Conservation (phyloP, 345 rosid species). For the Linum trigynum region DNA sequence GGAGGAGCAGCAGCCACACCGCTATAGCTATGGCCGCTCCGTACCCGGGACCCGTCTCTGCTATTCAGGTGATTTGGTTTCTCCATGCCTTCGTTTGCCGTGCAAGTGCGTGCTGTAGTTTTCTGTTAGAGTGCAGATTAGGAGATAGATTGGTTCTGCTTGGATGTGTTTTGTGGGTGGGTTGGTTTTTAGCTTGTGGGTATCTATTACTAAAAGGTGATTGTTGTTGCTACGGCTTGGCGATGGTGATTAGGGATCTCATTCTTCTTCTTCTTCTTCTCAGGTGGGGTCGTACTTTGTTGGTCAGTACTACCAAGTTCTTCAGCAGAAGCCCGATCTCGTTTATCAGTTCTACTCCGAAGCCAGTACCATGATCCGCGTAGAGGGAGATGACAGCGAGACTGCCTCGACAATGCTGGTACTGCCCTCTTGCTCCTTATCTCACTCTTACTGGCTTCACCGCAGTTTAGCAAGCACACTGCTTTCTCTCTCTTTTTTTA, state of each 20-base stretch:
- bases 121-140: too few species aligned
- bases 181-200: not conserved
- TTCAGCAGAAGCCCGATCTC: constrained; percentile 74
- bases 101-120: too few species aligned
- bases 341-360: constrained; percentile 83
- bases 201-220: not conserved
- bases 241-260: not conserved
- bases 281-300: constrained; percentile 96
- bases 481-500: not conserved
- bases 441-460: too few species aligned
- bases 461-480: not conserved
- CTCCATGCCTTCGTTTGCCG: not conserved
- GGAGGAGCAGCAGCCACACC: not conserved
- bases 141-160: not conserved
- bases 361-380: constrained; percentile 57
- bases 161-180: not conserved
- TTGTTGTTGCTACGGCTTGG: not conserved
- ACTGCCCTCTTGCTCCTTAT: not conserved
- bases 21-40: constrained; percentile 43
- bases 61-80: constrained; percentile 37
- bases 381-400: constrained; percentile 61
- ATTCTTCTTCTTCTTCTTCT: not conserved
- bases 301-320: constrained; percentile 80
- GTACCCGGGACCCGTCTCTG: constrained; percentile 48
- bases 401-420: constrained; percentile 76